Base-by-base conservation (phyloP, 768 basidiomycete genomes). In the Boletus edulis region DNA sequence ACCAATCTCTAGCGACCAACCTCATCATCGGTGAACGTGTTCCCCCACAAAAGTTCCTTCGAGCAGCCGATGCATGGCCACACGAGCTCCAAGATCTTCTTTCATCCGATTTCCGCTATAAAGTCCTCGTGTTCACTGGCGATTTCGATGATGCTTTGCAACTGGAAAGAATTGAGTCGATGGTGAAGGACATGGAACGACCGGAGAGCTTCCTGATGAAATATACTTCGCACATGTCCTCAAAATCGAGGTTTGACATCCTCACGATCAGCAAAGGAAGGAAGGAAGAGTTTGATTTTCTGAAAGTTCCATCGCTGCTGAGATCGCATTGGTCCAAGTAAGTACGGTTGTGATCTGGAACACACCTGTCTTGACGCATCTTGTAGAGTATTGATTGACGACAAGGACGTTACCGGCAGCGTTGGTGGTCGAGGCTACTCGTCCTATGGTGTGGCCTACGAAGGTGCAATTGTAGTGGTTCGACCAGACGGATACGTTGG, bases 361-460 rank as follows among this genome's bases (percentile, higher is more conserved):
- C 11, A 42, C 1, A 13, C 18, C 2, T 12, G 6, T 32, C 2
- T n/a, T 65, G 43, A 64, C 29, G 22, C 32, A 20, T 10, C 15
- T n/a, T 22, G 4, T 52, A 89, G 87, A 67, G 79, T 85, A 7
- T 72, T 84, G 31, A 72, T 85, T 13, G 87, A 89, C 55, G 85
- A 84, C 52, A 66, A 59, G 2, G 79, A 83, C 55, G 55, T 77
- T 32, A 70, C 66, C 15, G 78, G 76, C 4, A 63, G 51, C 5
- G 63, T 72, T 20, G 83, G 82, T 24, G 84, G 84, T 4, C 73
- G 75, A 35, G 84, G 81, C 5, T 87, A 88, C 64, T 58, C 67
- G 0, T 75, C 76, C 24, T 86, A 82, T 58, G 86, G 85, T 0
- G 62, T 75, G 10, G 51, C 52, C 1, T 51, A 63, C 9, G 56